A percentile compares a stretch with the other conserved stretches of the same genome.
Conservation (phyloP, 23 red algal genomes). For the Gracilaria caudata region DNA sequence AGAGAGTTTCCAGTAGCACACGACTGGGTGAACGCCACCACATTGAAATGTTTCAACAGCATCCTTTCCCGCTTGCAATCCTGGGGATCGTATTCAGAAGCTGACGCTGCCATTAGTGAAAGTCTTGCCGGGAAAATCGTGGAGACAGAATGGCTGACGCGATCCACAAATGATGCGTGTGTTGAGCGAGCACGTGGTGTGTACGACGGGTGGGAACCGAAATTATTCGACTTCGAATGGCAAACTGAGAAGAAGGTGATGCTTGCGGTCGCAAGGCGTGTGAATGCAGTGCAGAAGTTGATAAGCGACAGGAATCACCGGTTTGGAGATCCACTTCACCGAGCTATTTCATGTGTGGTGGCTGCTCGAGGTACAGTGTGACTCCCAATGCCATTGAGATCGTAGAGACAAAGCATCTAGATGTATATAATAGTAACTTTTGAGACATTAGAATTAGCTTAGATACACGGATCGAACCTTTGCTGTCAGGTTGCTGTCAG, state of each 20-base stretch:
- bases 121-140: not conserved
- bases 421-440: no score
- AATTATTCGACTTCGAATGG: slow-evolving; percentile 22
- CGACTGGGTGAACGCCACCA: not conserved
- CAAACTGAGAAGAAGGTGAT: slow-evolving; percentile 22
- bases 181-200: slow-evolving; percentile 13
- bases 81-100: not conserved
- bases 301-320: not conserved
- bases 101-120: not conserved
- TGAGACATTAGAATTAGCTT: no score
- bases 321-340: not conserved
- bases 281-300: not conserved
- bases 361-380: no score
- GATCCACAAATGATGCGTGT: not conserved
- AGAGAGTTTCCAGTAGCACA: not conserved
- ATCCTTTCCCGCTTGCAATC: not conserved
- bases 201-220: slow-evolving; percentile 11
- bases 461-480: no score
- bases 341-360: not conserved
- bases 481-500: no score
- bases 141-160: slow-evolving; percentile 19
- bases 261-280: not conserved
- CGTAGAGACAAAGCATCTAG: no score
- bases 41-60: not conserved
- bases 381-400: no score